phyloP scores from a whole-genome alignment of 1,139 yeast species.

The Keqinozyma sinolaborantium region DNA sequence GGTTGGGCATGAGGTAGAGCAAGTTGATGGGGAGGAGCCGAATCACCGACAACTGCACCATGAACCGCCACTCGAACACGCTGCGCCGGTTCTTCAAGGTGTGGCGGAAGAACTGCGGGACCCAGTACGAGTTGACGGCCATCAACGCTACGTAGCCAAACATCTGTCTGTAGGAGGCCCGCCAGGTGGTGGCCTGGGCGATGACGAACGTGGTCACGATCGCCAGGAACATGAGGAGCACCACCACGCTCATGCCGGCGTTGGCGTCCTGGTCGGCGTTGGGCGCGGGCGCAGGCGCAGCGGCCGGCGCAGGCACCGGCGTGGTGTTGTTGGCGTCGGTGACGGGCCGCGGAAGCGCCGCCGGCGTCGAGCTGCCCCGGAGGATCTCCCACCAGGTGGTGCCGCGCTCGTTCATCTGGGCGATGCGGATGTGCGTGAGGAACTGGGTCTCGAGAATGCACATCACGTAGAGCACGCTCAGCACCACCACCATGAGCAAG shows the following conservation, averaged over 20 bases:
- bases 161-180: conserved; percentile 47
- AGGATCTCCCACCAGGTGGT: conserved; percentile 64
- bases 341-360: conserved; percentile 1
- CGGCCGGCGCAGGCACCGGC: conserved; percentile 12
- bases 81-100: conserved; percentile 67
- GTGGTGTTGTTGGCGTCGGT: conserved; percentile 10
- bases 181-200: conserved; percentile 62
- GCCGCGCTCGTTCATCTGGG: conserved; percentile 72
- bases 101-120: conserved; percentile 86
- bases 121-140: conserved; percentile 70
- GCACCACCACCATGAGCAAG: conserved; percentile 64
- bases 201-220: conserved; percentile 59
- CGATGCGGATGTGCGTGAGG: conserved; percentile 62
- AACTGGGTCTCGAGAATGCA: conserved; percentile 79
- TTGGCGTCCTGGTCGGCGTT: conserved; percentile 47
- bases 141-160: conserved; percentile 58
- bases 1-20: conserved; percentile 45
- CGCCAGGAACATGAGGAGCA: conserved; percentile 57
- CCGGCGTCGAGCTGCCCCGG: conserved; percentile 32
- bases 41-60: conserved; percentile 60
- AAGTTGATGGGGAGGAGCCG: conserved; percentile 67
- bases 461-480: conserved; percentile 66
- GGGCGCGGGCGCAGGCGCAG: conserved; percentile 9
- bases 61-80: conserved; percentile 68
- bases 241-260: conserved; percentile 57